Base-by-base conservation (phyloP, 2,329 filamentous ascomycete species). In the Botrytis elliptica region DNA sequence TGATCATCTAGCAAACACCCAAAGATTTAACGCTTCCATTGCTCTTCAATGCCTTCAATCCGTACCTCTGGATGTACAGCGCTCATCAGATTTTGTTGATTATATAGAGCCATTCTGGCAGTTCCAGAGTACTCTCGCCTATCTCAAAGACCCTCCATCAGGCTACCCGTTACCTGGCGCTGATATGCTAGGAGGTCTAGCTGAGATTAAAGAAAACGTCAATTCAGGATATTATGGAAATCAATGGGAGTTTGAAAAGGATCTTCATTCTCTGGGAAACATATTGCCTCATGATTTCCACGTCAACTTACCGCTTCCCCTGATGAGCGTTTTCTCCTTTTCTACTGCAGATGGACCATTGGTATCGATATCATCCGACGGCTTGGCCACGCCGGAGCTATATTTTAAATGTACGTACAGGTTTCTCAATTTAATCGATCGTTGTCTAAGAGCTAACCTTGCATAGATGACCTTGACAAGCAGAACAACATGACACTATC, bases 281-380 rank as follows among this genome's bases (percentile, higher is more conserved):
- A 60, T 69, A 79, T 88, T 89, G 1, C 90, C 92, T 77, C 88
- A 90, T 70, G 82, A 83, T 3, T 89, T 85, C 76, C 80, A 85
- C 22, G 88, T 75, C 82, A 85, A 20, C 83, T 88, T 72, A 22
- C 69, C 44, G 84, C 83, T 64, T 82, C 86, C 4, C 88, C 89
- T 82, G 83, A 76, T 75, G 89, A 77, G 75, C 83, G 83, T 40
- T 83, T 86, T 33, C 81, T 81, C n/a, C 78, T 87, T 78, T 81
- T 46, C 42, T 22, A 70, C 52, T 33, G 22, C 38, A 25, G 52
- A 60, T 68, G 64, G 64, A 7, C 59, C 66, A 20, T 83, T 91
- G 1, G 87, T 90, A 0, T 90, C 89, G 0, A 84, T 90, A 12
- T 91, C 89, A 1, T 74, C 81, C 3, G 88, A 91, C 79, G 89